phyloP scores from a whole-genome alignment of 2,329 filamentous ascomycete genomes.

The Aureobasidium sp. region DNA sequence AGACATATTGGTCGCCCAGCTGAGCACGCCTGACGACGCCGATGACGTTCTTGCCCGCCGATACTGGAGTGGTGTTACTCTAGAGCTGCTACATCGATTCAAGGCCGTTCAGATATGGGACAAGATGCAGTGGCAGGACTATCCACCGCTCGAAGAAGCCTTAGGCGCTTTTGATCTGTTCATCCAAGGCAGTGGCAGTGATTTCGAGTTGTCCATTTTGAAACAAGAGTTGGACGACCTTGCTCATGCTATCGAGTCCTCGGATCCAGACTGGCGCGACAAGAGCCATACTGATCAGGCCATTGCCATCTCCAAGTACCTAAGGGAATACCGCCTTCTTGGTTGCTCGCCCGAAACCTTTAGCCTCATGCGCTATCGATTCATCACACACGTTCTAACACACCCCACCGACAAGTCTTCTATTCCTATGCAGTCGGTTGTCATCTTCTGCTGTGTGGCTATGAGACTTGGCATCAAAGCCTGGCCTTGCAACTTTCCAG shows the following conservation, averaged over 20 bases:
- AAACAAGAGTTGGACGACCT: conserved; percentile 57
- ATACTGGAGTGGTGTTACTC: conserved; percentile 65
- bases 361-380: conserved; percentile 75
- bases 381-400: conserved; percentile 79
- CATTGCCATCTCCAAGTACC: conserved; percentile 59
- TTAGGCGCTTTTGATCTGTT: conserved; percentile 87
- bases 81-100: conserved; percentile 74
- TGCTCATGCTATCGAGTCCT: conserved; percentile 48
- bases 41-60: conserved; percentile 73
- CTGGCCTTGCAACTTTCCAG: conserved; percentile 72
- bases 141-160: conserved; percentile 61
- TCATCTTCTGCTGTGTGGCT: conserved; percentile 78
- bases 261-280: conserved; percentile 47
- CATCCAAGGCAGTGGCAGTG: conserved; percentile 60
- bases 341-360: conserved; percentile 66
- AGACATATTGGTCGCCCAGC: conserved; percentile 68
- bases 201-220: conserved; percentile 63
- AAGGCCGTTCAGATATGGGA: conserved; percentile 74
- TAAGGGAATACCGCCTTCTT: conserved; percentile 60
- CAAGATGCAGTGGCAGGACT: conserved; percentile 45
- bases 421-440: conserved; percentile 76
- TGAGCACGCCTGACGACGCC: conserved; percentile 49
- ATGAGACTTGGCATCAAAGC: conserved; percentile 67
- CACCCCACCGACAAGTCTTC: conserved; percentile 70
- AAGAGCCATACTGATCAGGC: conserved; percentile 62